phyloP scores from a whole-genome alignment of 371 early-diverging fungal species.

The Dichotomocladium elegans region DNA sequence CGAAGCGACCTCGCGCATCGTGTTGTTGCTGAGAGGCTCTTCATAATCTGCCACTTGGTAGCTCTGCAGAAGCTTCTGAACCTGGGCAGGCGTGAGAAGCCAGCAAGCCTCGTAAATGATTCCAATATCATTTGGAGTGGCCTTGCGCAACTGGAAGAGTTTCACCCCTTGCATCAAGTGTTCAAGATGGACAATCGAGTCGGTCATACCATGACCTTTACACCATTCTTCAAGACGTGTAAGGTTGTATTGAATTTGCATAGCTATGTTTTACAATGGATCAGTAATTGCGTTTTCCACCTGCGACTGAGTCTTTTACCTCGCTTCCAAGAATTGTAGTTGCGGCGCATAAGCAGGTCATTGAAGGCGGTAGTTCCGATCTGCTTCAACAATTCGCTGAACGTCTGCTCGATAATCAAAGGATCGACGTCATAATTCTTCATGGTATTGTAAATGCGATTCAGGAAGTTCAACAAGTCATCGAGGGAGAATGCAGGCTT shows the following conservation, averaged over 20 bases:
- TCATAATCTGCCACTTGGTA: conserved; percentile 79
- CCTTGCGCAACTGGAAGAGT: conserved; percentile 91
- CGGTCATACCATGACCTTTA: conserved; percentile 81
- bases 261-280: conserved; percentile 30
- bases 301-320: too few relatives aligned
- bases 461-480: conserved; percentile 87
- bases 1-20: conserved; percentile 85
- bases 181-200: conserved; percentile 86
- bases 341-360: conserved; percentile 88
- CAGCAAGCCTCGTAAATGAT: conserved; percentile 95
- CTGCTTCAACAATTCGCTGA: conserved; percentile 85
- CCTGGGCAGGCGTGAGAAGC: conserved; percentile 89
- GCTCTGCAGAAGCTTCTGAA: conserved; percentile 89
- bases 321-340: conserved; percentile 87
- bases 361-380: conserved; percentile 94
- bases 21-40: conserved; percentile 84
- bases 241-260: conserved; percentile 98
- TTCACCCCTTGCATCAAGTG: conserved; percentile 94
- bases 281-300: background rate
- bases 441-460: conserved; percentile 89
- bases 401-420: conserved; percentile 72
- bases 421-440: conserved; percentile 92
- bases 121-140: conserved; percentile 85
- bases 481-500: conserved; percentile 85
- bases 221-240: conserved; percentile 97